Evolutionary conservation across 257 asterid genomes (phyloP).

Genomic region (Solanum okadae): DNA sequence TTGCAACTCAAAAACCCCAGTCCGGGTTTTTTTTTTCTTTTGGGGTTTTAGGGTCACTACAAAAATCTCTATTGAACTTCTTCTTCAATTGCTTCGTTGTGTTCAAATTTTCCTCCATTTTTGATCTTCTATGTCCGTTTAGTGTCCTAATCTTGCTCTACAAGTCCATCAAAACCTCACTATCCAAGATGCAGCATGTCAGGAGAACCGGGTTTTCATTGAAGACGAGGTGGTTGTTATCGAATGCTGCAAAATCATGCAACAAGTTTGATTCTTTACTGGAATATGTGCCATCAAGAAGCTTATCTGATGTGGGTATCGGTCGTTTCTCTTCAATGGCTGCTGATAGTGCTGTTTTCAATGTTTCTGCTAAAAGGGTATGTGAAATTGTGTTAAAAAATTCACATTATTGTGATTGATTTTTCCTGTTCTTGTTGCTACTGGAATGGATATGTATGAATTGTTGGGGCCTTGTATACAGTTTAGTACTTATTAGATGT

Average conservation of each 20-base stretch:
- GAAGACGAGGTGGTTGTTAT: conserved; percentile 25
- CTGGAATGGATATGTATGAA: background rate
- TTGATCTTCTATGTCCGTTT: background rate
- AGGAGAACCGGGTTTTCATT: conserved; percentile 30
- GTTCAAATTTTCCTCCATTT: background rate
- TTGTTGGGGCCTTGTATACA: background rate
- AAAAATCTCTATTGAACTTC: background rate
- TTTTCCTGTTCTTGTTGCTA: background rate
- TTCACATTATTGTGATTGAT: background rate
- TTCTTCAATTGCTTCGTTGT: background rate
- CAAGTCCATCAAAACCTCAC: background rate
- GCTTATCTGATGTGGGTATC: conserved; percentile 21
- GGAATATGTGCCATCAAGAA: conserved; percentile 9
- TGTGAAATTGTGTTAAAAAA: background rate
- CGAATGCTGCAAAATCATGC: conserved; percentile 23
- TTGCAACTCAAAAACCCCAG: background rate
- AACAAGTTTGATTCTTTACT: conserved; percentile 17
- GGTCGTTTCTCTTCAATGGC: conserved; percentile 34
- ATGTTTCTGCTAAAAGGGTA: conserved; percentile 31
- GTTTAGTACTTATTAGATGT: background rate
- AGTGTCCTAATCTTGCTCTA: background rate
- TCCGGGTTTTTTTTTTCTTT: background rate
- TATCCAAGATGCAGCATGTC: conserved; percentile 24
- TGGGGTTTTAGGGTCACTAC: background rate
- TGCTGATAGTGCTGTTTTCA: conserved; percentile 14